Evolutionary conservation across 2,329 filamentous ascomycete species (phyloP).

Genomic region (Calonectria leucothoes): DNA sequence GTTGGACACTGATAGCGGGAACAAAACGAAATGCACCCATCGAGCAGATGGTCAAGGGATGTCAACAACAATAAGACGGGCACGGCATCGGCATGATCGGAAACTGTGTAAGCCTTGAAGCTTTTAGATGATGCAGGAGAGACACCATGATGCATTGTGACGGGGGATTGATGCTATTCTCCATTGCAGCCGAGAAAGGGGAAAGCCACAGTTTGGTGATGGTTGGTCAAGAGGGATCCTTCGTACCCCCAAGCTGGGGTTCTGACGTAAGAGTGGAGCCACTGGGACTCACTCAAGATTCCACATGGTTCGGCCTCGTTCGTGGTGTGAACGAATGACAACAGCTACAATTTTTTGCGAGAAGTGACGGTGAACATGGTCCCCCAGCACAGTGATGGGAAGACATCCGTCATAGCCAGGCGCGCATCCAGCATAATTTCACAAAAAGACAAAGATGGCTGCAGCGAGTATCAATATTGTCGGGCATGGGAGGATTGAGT

Average conservation of each 20-base stretch:
- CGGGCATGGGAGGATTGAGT: background rate
- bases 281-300: constrained; percentile 1
- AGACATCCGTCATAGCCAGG: background rate
- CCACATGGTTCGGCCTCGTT: background rate
- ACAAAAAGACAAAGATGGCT: background rate
- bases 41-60: background rate
- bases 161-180: background rate
- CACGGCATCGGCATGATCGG: background rate
- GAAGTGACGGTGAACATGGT: background rate
- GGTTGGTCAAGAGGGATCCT: background rate
- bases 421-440: background rate
- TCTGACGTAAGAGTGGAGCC: constrained; percentile 23
- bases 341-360: background rate
- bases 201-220: background rate
- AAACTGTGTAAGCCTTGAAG: background rate
- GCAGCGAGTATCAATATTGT: background rate
- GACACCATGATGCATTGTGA: background rate
- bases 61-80: background rate
- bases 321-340: background rate
- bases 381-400: background rate
- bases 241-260: background rate
- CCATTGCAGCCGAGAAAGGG: background rate
- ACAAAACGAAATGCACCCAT: background rate
- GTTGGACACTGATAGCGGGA: background rate
- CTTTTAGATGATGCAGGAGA: background rate